These are phyloP conservation scores for Trifolium subterraneum DNA, from an alignment of 306 rosid species.

Conservation along the genomic window DNA sequence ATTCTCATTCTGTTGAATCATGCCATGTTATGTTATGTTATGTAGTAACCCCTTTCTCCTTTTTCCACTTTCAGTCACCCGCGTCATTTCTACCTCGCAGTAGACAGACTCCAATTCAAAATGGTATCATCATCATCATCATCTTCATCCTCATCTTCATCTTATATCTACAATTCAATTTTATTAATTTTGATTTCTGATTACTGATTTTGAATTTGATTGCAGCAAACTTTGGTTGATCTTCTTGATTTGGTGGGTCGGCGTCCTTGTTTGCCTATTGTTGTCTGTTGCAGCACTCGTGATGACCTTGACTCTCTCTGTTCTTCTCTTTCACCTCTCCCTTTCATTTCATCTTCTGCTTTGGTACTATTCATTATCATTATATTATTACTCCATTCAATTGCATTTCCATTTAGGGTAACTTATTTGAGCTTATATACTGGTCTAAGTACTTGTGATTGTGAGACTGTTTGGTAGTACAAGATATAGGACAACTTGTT, in stretches of 20 bases:
- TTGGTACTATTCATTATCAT: slow-evolving; percentile 47
- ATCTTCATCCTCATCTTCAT: background rate
- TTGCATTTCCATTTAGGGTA: background rate
- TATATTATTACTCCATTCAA: background rate
- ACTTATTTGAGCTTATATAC: background rate
- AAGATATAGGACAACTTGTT: background rate
- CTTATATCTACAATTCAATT: background rate
- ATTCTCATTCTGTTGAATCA: background rate
- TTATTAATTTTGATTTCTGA: background rate
- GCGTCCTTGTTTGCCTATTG: slow-evolving; percentile 71
- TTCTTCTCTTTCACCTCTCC: slow-evolving; percentile 67
- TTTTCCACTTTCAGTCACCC: slow-evolving; percentile 51
- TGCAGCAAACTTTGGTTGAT: slow-evolving; percentile 78
- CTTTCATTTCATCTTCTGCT: slow-evolving; percentile 66
- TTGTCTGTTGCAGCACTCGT: slow-evolving; percentile 79
- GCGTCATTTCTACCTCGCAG: slow-evolving; percentile 89
- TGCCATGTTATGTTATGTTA: background rate
- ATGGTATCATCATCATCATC: slow-evolving; percentile 48
- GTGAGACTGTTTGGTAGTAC: background rate
- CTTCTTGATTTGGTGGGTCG: slow-evolving; percentile 75
- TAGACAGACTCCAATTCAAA: slow-evolving; percentile 82
- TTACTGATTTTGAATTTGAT: background rate
- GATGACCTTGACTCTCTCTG: slow-evolving; percentile 88
- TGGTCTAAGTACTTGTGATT: too few relatives aligned
- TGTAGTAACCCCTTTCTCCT: background rate